Evolutionary conservation across 2,329 filamentous ascomycete species (phyloP), one percentile per base, ranked within the genome.

Genomic region (Colletotrichum coccodes): DNA sequence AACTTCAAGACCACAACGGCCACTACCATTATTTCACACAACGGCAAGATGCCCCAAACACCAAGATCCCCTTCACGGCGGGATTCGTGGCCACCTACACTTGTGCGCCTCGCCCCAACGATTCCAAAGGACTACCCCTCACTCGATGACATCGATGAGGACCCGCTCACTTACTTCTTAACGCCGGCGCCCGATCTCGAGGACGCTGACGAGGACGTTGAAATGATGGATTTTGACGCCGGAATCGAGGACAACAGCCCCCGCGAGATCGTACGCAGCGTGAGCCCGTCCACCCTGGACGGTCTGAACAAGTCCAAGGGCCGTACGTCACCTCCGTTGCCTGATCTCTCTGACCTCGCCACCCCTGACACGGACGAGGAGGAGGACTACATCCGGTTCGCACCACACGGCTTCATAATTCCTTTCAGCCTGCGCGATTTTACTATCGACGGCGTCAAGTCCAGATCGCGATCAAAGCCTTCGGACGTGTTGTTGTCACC

Each of bases 121-220:
- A 73, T 81, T 28, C 80, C 83, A 50, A 80, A 81, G 63, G 79
- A 81, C 70, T 79, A 82, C 53, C 82, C 82, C 26, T 80, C 83
- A 23, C 80, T 85, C 60, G 82, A 86, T 44, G 80, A 85, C 64
- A 84, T 86, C 60, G 83, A 86, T 70, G 82, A 86, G 52, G 84
- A 88, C 71, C 87, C 87, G 18, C 80, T 89, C 59, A 85, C 82
- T 54, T 88, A 87, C 75, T 89, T 89, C 71, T 81, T 89, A 47
- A 87, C 86, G 1, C 84, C 87, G 1, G 79, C 82, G 0, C 80
- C 84, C 1, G 78, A 79, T 12, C 73, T 81, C 12, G 81, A 84
- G 23, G 80, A 82, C 26, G 76, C 80, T 14, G 77, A 83, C 34
- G 75, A 81, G 30, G 82, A 82, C 46, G 76, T 80, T 50, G 79